Conservation (phyloP, 495 filamentous ascomycete genomes). For the Aspergillus heteromorphus region DNA sequence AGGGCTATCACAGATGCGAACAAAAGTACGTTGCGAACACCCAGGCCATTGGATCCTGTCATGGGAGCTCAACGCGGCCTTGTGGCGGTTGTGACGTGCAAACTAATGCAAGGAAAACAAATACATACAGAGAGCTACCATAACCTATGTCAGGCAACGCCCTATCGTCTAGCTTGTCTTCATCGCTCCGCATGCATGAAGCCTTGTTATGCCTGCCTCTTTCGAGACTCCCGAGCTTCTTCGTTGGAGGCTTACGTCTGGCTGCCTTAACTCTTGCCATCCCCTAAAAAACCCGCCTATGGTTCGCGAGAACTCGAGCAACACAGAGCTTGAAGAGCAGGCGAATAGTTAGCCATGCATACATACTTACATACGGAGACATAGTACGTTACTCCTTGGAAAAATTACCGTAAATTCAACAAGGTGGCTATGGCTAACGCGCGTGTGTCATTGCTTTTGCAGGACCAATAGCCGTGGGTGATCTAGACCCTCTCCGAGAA, state of each 20-base stretch:
- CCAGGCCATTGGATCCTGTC: constrained; percentile 8
- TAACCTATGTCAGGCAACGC: not conserved
- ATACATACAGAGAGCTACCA: constrained; percentile 17
- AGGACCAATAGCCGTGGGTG: not conserved
- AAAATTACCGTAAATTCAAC: not conserved
- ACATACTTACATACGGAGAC: not conserved
- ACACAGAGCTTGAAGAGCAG: not conserved
- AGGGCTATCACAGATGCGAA: not conserved
- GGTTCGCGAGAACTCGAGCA: not conserved
- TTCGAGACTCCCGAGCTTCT: not conserved
- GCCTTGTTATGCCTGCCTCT: not conserved
- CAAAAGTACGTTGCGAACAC: constrained; percentile 18
- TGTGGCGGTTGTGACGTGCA: constrained; percentile 20
- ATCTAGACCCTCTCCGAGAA: not conserved
- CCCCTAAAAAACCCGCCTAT: not conserved
- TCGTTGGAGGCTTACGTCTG: not conserved
- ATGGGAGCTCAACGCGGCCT: constrained; percentile 6
- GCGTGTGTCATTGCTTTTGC: not conserved
- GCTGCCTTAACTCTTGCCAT: not conserved
- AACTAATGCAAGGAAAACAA: constrained; percentile 26
- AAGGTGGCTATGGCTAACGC: not conserved
- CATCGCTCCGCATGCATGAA: constrained; percentile 1
- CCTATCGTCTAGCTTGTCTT: constrained; percentile 1
- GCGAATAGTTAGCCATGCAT: not conserved
- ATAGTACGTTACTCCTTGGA: not conserved